These are phyloP conservation scores for Phylloporus rhodoxanthus DNA, from an alignment of 768 basidiomycete genomes.

Conservation along the genomic window DNA sequence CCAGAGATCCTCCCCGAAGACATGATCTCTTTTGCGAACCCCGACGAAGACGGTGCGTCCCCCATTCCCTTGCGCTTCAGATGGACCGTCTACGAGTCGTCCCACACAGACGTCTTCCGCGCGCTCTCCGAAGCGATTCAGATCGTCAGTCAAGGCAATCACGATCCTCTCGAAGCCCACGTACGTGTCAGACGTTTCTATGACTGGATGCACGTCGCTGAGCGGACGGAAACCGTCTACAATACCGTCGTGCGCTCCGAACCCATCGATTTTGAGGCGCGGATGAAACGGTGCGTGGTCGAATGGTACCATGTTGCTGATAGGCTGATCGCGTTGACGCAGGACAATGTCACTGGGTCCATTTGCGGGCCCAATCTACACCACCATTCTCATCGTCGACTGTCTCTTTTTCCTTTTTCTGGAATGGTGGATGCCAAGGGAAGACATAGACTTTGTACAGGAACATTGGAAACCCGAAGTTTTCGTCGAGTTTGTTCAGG, in stretches of 20 bases:
- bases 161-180: constrained; percentile 74
- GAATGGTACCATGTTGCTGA: not conserved
- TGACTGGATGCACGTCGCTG: constrained; percentile 75
- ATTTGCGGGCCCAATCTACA: constrained; percentile 82
- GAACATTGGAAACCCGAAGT: constrained; percentile 50
- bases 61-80: not conserved
- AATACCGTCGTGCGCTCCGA: constrained; percentile 53
- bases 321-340: not conserved
- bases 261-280: constrained; percentile 67
- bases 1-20: constrained; percentile 91
- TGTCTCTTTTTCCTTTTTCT: constrained; percentile 53
- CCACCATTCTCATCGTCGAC: constrained; percentile 82
- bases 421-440: constrained; percentile 78
- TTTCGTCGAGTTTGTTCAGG: constrained; percentile 15
- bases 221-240: constrained; percentile 82
- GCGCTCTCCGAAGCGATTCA: constrained; percentile 77
- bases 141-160: constrained; percentile 58
- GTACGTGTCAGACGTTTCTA: constrained; percentile 78
- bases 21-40: constrained; percentile 92
- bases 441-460: constrained; percentile 69
- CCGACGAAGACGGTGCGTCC: constrained; percentile 83
- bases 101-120: constrained; percentile 65
- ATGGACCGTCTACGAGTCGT: not conserved
- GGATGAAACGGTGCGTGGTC: constrained; percentile 61
- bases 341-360: constrained; percentile 75